Evolutionary conservation across 805 yeast species (phyloP), one percentile per base, ranked within the genome.

Genomic region (Soucietia sequanensis): DNA sequence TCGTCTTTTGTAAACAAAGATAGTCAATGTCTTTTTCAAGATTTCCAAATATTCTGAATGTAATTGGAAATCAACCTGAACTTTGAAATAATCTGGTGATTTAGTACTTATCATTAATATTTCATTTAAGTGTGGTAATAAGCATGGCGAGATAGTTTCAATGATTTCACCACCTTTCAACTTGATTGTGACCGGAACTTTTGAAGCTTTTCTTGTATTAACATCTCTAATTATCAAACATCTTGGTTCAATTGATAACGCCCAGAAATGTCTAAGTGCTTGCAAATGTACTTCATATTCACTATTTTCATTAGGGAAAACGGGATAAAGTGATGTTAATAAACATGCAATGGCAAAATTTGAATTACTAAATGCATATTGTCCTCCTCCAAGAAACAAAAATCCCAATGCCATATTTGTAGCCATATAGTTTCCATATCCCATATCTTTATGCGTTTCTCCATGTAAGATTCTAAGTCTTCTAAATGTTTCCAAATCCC

Each of bases 181-280:
- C 26, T 27, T 58, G 38, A 56, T 72, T 46, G 30, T 65, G 48
- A 56, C 77, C 25, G 61, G 73, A 23, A 58, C 68, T 43, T 74
- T 70, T 11, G 78, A 66, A 0, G 88, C 81, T 25, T 64, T 69
- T 4, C 69, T 75, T 0, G 82, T 72, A 14, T 73, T 75, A 6
- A 83, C 79, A 52, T 89, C 88, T 37, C 93, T 70, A 1, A 83
- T 72, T 4, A 85, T 74, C n/a, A 93, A 61, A 54, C 96, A 88
- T 38, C 96, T 65, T 2, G 83, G 83, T 45, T 82, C 89, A 4
- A 84, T 82, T 0, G 95, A 76, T 41, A 93, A 60, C 1, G 89
- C 83, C 97, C 98, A 93, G 44, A 93, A 82, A 56, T 89, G 95
- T 27, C 95, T 70, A 23, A 89, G 62, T 2, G 95, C 96, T 55